These are phyloP conservation scores for Vanrija pseudolonga DNA, from an alignment of 1,284 basidiomycete species.

Conservation along the genomic window DNA sequence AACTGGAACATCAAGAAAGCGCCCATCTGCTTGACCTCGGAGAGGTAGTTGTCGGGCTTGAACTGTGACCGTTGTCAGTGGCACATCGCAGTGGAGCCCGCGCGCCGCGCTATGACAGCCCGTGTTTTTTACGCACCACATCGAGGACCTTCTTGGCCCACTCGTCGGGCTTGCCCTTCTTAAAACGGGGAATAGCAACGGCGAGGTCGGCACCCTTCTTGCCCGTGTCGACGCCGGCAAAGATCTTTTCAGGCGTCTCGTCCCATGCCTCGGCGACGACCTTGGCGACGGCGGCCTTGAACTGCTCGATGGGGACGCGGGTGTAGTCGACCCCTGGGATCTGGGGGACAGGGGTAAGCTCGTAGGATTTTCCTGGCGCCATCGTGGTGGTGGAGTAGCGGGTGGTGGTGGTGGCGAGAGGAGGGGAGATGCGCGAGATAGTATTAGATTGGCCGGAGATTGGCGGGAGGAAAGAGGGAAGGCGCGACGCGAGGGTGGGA, in stretches of 20 bases:
- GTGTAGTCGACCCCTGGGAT: conserved; percentile 68
- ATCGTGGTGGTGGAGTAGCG: neutral
- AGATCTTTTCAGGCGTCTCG: conserved; percentile 69
- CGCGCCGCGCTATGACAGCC: neutral
- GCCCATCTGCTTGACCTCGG: conserved; percentile 60
- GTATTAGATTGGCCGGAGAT: too few species aligned
- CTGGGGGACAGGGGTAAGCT: conserved; percentile 52
- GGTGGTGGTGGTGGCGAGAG: neutral
- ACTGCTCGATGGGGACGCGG: conserved; percentile 72
- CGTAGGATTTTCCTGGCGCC: conserved; percentile 15
- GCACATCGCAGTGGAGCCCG: neutral
- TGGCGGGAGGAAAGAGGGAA: too few species aligned
- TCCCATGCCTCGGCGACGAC: conserved; percentile 66
- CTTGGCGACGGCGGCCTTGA: conserved; percentile 78
- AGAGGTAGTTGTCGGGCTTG: conserved; percentile 53
- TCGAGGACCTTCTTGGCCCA: conserved; percentile 70
- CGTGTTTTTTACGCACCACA: conserved; percentile 56
- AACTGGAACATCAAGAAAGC: conserved; percentile 80
- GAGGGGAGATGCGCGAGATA: neutral
- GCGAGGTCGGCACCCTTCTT: conserved; percentile 92
- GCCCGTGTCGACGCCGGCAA: conserved; percentile 75
- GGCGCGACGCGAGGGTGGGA: too few species aligned
- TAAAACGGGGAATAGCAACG: conserved; percentile 85
- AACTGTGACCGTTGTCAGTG: conserved; percentile 57
- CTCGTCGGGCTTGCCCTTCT: conserved; percentile 76